Percentiles rank a stretch among this genome's conserved stretches.
These are phyloP conservation scores for Begonia loranthoides DNA, from an alignment of 306 rosid genomes.

Conservation along the genomic window DNA sequence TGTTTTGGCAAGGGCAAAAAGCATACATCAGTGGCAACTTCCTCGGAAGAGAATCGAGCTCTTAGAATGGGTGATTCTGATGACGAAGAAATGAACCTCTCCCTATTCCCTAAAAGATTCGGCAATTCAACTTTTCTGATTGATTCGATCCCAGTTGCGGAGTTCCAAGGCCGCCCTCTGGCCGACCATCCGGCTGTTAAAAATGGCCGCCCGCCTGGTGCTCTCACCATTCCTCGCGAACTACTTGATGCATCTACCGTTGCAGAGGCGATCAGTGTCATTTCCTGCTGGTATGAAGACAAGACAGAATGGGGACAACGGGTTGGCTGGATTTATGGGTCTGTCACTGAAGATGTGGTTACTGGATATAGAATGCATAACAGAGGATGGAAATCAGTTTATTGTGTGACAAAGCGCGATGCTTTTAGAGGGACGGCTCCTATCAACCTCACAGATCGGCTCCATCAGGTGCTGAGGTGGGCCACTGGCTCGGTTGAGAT, in stretches of 20 bases:
- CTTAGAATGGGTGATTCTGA: slow-evolving; percentile 81
- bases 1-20: slow-evolving; percentile 48
- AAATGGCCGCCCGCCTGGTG: slow-evolving; percentile 87
- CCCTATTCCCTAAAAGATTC: slow-evolving; percentile 69
- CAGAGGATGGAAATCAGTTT: slow-evolving; percentile 92
- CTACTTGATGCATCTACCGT: slow-evolving; percentile 90
- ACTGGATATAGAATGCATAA: slow-evolving; percentile 97
- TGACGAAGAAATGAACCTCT: slow-evolving; percentile 77
- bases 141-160: slow-evolving; percentile 90
- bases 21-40: slow-evolving; percentile 36
- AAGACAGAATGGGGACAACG: slow-evolving; percentile 97
- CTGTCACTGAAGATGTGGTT: slow-evolving; percentile 96
- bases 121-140: slow-evolving; percentile 85
- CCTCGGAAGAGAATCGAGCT: slow-evolving; percentile 59
- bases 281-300: slow-evolving; percentile 97
- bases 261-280: slow-evolving; percentile 92
- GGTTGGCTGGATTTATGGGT: slow-evolving; percentile 96
- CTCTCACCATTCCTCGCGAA: slow-evolving; percentile 68
- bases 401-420: slow-evolving; percentile 90
- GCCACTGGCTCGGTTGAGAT: slow-evolving; percentile 97
- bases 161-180: slow-evolving; percentile 95
- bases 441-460: slow-evolving; percentile 82
- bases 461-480: slow-evolving; percentile 95
- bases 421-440: slow-evolving; percentile 98
- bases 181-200: slow-evolving; percentile 98